Conservation (phyloP, 495 filamentous ascomycete species). For the Tuber melanosporum region DNA sequence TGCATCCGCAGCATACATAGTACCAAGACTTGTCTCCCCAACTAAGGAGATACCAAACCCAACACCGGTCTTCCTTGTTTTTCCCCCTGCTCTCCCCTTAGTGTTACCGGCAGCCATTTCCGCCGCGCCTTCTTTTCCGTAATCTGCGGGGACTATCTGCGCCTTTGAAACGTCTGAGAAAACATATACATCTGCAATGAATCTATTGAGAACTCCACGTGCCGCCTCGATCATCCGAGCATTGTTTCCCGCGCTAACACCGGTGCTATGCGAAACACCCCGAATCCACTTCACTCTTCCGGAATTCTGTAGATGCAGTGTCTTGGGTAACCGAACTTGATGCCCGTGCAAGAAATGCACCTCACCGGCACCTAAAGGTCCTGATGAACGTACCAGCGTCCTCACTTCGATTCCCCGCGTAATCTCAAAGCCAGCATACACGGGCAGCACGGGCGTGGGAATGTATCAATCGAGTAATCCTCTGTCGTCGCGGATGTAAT, state of each 20-base stretch:
- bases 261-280: conserved; percentile 86
- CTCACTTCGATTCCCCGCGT: conserved; percentile 75
- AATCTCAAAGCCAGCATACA: conserved; percentile 81
- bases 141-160: conserved; percentile 50
- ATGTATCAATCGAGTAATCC: conserved; percentile 86
- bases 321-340: conserved; percentile 88
- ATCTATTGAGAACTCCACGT: conserved; percentile 75
- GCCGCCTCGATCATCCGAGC: conserved; percentile 89
- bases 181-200: conserved; percentile 80
- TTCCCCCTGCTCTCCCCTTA: conserved; percentile 50
- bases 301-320: conserved; percentile 78
- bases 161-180: conserved; percentile 62
- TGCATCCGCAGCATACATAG: conserved; percentile 82
- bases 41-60: conserved; percentile 88
- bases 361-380: conserved; percentile 87
- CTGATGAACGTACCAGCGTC: conserved; percentile 72
- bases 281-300: conserved; percentile 82
- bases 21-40: conserved; percentile 75
- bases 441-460: too few species aligned
- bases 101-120: conserved; percentile 52
- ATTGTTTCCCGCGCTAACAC: conserved; percentile 85
- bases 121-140: conserved; percentile 61
- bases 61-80: conserved; percentile 64
- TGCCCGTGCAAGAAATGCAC: conserved; percentile 67
- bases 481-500: conserved; percentile 72